These are phyloP conservation scores for Kwoniella heveanensis DNA, from an alignment of 768 basidiomycete genomes.

Conservation along the genomic window DNA sequence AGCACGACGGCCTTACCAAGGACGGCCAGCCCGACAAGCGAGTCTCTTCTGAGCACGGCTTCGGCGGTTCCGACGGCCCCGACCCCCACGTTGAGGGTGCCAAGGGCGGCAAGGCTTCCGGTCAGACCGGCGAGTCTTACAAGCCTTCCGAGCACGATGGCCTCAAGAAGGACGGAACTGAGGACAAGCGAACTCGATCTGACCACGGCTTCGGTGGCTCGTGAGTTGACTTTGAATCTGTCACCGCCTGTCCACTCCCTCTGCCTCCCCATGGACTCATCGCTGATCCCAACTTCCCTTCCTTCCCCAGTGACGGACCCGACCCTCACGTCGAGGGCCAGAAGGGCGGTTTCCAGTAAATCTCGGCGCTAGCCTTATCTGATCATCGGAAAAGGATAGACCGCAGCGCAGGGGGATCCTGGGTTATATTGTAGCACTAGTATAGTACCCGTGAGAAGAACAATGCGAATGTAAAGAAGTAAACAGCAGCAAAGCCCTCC, in stretches of 20 bases:
- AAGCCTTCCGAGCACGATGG: constrained; percentile 57
- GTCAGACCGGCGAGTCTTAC: constrained; percentile 37
- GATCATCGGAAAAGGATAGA: not conserved
- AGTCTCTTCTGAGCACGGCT: constrained; percentile 56
- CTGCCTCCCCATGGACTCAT: no score
- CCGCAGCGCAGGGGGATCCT: not conserved
- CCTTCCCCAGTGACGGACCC: constrained; percentile 43
- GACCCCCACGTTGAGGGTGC: constrained; percentile 55
- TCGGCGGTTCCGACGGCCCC: constrained; percentile 53
- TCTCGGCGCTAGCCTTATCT: no score
- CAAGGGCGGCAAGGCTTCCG: constrained; percentile 48
- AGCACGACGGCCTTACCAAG: constrained; percentile 56
- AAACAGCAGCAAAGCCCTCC: no score
- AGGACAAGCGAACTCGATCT: constrained; percentile 51
- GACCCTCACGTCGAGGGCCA: constrained; percentile 52
- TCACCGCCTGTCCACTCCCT: no score
- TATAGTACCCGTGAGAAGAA: constrained; percentile 2
- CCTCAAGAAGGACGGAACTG: constrained; percentile 51
- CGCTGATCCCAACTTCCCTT: not conserved
- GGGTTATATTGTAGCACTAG: constrained; percentile 14
- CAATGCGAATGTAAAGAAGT: constrained; percentile 20
- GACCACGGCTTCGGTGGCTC: constrained; percentile 57
- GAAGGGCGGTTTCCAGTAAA: constrained; percentile 49
- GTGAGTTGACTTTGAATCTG: constrained; percentile 30
- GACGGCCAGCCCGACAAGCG: constrained; percentile 57